Evolutionary conservation across 2,329 filamentous ascomycete genomes (phyloP).

Genomic region (Aspergillus sp.): DNA sequence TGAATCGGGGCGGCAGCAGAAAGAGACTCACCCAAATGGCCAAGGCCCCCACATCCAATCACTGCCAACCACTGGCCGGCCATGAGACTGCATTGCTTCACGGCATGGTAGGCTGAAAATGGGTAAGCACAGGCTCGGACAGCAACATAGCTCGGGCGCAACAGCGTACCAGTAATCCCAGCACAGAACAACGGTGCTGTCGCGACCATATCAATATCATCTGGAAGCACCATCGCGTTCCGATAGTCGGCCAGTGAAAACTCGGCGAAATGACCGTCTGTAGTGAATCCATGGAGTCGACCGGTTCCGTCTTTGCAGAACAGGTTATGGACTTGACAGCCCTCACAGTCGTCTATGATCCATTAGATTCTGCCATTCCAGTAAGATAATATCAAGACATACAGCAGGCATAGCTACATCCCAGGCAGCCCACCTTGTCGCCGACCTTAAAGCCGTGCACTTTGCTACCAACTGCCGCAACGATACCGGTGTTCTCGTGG

Average conservation of each 20-base stretch:
- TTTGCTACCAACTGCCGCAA: constrained; percentile 1
- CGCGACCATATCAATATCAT: neutral
- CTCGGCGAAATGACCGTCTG: constrained; percentile 1
- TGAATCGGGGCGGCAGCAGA: neutral
- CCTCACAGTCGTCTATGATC: constrained; percentile 7
- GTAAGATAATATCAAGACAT: neutral
- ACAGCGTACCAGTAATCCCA: constrained; percentile 11
- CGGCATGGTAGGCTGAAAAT: constrained; percentile 9
- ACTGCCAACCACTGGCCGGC: constrained; percentile 35
- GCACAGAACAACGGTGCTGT: constrained; percentile 13
- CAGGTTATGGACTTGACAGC: constrained; percentile 11
- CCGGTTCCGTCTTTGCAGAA: neutral
- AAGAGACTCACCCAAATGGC: constrained; percentile 28
- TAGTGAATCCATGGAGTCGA: neutral
- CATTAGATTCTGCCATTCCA: neutral
- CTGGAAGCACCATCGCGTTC: constrained; percentile 8
- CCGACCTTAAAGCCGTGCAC: constrained; percentile 9
- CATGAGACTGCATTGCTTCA: constrained; percentile 22
- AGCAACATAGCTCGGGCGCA: neutral
- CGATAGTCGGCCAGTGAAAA: constrained; percentile 6
- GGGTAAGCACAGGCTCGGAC: neutral
- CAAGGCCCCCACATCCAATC: constrained; percentile 35
- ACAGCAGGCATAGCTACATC: constrained; percentile 11
- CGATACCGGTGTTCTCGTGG: constrained; percentile 9
- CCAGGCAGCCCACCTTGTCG: constrained; percentile 8